Evolutionary conservation across 345 rosid species (phyloP).

Genomic region (Eucalyptus cloeziana): DNA sequence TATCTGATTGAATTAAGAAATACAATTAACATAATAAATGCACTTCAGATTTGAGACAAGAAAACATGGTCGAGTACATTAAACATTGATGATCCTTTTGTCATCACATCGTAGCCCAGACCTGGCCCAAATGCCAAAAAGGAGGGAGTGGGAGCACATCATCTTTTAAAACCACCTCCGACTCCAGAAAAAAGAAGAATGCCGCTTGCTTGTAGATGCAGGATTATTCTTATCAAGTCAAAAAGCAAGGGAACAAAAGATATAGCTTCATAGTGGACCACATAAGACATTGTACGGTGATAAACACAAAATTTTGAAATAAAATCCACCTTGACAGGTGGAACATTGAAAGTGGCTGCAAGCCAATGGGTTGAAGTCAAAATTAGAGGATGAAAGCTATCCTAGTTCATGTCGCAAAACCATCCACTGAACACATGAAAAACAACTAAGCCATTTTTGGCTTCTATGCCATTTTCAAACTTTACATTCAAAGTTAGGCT

Average conservation of each 20-base stretch:
- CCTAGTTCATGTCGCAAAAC: not conserved
- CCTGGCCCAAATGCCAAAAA: not conserved
- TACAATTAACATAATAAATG: not conserved
- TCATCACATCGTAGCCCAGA: not conserved
- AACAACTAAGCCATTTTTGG: not conserved
- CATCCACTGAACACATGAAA: not conserved
- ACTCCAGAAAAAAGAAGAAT: not conserved
- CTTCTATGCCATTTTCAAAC: not conserved
- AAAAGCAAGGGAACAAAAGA: not conserved
- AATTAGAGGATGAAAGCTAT: not conserved
- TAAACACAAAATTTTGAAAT: not conserved
- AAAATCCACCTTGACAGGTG: not conserved
- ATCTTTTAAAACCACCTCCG: not conserved
- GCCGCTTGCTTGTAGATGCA: not conserved
- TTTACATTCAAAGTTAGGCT: not conserved
- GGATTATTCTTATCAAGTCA: not conserved
- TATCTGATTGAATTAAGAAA: not conserved
- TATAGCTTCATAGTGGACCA: not conserved
- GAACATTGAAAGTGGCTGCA: not conserved
- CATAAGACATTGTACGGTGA: not conserved
- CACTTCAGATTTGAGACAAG: not conserved
- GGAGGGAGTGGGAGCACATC: not conserved
- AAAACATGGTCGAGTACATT: not conserved
- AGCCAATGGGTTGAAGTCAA: not conserved
- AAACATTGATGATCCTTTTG: not conserved